Conservation (phyloP, 1,139 yeast species). For the Nematodospora anomalae region DNA sequence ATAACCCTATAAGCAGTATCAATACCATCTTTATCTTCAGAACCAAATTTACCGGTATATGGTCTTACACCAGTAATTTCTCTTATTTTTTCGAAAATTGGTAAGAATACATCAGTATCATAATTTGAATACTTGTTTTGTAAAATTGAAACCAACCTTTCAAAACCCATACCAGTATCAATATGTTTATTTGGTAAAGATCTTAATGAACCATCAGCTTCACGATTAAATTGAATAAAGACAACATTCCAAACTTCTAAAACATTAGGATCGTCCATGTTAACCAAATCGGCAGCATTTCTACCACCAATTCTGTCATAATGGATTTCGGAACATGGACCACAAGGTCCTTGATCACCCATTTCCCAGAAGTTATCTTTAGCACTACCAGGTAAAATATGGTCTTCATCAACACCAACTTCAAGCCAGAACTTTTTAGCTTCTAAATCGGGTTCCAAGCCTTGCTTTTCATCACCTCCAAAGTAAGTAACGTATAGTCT, state of each 20-base stretch:
- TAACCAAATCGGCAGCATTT: constrained; percentile 86
- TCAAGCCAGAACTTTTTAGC: constrained; percentile 85
- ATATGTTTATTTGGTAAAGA: constrained; percentile 90
- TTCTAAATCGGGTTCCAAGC: constrained; percentile 92
- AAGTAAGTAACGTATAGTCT: constrained; percentile 93
- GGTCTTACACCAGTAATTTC: constrained; percentile 92
- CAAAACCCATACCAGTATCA: constrained; percentile 99
- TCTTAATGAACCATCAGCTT: constrained; percentile 77
- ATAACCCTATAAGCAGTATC: constrained; percentile 98
- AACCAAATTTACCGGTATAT: constrained; percentile 89
- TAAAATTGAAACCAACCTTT: constrained; percentile 89
- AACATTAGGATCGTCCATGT: constrained; percentile 96
- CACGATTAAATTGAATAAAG: constrained; percentile 94
- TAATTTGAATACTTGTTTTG: constrained; percentile 91
- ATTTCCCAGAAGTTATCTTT: constrained; percentile 98
- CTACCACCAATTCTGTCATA: constrained; percentile 98
- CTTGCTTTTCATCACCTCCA: constrained; percentile 83
- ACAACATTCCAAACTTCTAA: constrained; percentile 97
- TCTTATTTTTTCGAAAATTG: constrained; percentile 79
- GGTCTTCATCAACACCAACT: constrained; percentile 89
- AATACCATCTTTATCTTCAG: constrained; percentile 87
- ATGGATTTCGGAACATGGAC: constrained; percentile 97
- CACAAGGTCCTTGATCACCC: constrained; percentile 99
- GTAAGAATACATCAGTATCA: constrained; percentile 95
- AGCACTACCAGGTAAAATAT: constrained; percentile 86